Evolutionary conservation across 1,139 yeast species (phyloP).

Genomic region (Scheffersomyces titani): DNA sequence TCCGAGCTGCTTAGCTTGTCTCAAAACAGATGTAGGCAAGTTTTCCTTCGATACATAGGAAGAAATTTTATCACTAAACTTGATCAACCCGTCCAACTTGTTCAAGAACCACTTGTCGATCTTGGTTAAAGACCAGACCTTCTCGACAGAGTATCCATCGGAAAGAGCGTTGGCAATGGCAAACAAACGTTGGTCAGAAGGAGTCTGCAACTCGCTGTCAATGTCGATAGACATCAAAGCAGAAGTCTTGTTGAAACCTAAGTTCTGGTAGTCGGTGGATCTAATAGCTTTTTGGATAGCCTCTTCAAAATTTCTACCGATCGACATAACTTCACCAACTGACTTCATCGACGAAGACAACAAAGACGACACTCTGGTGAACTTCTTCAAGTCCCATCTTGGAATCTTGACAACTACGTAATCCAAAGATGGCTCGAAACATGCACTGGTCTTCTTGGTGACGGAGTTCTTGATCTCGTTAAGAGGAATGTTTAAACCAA

Average conservation of each 20-base stretch:
- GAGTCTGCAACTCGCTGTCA: constrained; percentile 89
- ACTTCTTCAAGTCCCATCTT: constrained; percentile 97
- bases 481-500: constrained; percentile 91
- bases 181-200: constrained; percentile 93
- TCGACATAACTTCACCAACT: constrained; percentile 98
- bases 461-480: constrained; percentile 92
- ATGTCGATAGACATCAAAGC: constrained; percentile 88
- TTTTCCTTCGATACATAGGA: constrained; percentile 60
- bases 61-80: constrained; percentile 65
- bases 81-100: constrained; percentile 73
- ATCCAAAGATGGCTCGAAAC: constrained; percentile 97
- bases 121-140: constrained; percentile 88
- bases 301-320: constrained; percentile 97
- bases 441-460: constrained; percentile 92
- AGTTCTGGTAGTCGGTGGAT: constrained; percentile 91
- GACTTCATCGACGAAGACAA: constrained; percentile 96
- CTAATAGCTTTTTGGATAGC: constrained; percentile 98
- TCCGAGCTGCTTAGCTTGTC: constrained; percentile 94
- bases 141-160: constrained; percentile 87
- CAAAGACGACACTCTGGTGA: constrained; percentile 86
- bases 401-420: constrained; percentile 98
- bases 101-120: constrained; percentile 97
- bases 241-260: constrained; percentile 89
- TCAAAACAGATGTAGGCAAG: constrained; percentile 60
- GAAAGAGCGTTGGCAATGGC: constrained; percentile 93